A percentile compares a stretch with the other conserved stretches of the same genome.
These are phyloP conservation scores for Physcia stellaris DNA, from an alignment of 495 filamentous ascomycete species.

Conservation along the genomic window DNA sequence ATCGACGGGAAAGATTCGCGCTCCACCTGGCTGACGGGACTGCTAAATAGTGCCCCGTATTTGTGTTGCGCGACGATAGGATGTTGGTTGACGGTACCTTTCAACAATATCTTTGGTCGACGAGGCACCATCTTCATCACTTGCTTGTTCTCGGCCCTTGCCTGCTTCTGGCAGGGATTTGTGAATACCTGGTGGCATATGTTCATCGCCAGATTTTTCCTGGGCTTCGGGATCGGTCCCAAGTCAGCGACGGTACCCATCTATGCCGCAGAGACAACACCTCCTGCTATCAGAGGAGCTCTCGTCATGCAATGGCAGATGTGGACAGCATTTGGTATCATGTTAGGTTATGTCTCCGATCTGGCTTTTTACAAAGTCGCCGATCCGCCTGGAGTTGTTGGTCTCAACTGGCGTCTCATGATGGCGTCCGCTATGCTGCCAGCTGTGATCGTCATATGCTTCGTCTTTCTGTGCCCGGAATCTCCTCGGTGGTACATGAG, in stretches of 20 bases:
- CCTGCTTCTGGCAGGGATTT: slow-evolving; percentile 69
- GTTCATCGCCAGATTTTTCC: slow-evolving; percentile 55
- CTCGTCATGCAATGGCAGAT: slow-evolving; percentile 76
- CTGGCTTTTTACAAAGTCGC: slow-evolving; percentile 56
- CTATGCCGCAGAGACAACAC: slow-evolving; percentile 65
- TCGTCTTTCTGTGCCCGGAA: slow-evolving; percentile 64
- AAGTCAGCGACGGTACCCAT: slow-evolving; percentile 71
- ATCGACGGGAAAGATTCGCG: slow-evolving; percentile 11
- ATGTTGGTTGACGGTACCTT: slow-evolving; percentile 72
- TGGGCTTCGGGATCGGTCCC: slow-evolving; percentile 68
- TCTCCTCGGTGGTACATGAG: slow-evolving; percentile 70
- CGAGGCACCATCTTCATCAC: slow-evolving; percentile 75
- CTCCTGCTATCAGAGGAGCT: slow-evolving; percentile 60
- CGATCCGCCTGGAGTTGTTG: slow-evolving; percentile 38
- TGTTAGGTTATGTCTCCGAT: slow-evolving; percentile 65
- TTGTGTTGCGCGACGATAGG: slow-evolving; percentile 63
- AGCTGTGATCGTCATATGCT: slow-evolving; percentile 51
- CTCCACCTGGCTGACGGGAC: slow-evolving; percentile 51
- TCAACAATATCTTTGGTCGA: slow-evolving; percentile 68
- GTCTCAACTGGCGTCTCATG: slow-evolving; percentile 75
- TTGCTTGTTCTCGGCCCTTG: slow-evolving; percentile 48
- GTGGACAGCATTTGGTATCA: slow-evolving; percentile 78
- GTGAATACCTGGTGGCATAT: slow-evolving; percentile 62
- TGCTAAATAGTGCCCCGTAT: slow-evolving; percentile 58
- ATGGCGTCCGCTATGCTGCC: slow-evolving; percentile 67